Percentiles rank a stretch among this genome's conserved stretches.
These are phyloP conservation scores for Trichoderma lentiforme DNA, from an alignment of 2,329 filamentous ascomycete species.

Conservation along the genomic window DNA sequence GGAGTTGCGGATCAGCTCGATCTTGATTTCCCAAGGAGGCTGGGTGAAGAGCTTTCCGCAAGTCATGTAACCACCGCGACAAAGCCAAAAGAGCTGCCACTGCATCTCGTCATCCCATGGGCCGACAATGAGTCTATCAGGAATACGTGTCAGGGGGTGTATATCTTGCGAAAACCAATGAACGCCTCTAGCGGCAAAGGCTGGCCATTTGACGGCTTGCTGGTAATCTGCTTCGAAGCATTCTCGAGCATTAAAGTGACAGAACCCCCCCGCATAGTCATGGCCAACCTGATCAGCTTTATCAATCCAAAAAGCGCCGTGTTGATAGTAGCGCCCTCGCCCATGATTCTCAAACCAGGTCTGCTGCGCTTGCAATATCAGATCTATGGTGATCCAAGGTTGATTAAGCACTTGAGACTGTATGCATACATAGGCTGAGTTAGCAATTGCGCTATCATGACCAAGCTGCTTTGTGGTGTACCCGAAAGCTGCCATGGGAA, in stretches of 20 bases:
- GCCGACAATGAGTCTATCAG: constrained; percentile 38
- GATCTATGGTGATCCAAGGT: constrained; percentile 43
- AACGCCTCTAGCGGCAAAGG: constrained; percentile 21
- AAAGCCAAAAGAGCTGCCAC: constrained; percentile 46
- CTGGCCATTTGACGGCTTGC: constrained; percentile 25
- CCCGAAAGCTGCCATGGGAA: not conserved
- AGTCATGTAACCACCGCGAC: constrained; percentile 37
- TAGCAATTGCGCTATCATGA: not conserved
- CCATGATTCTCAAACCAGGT: constrained; percentile 43
- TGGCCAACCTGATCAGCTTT: constrained; percentile 19
- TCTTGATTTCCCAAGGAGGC: constrained; percentile 42
- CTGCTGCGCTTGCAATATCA: constrained; percentile 48
- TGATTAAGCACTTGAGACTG: constrained; percentile 44
- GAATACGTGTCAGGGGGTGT: constrained; percentile 39
- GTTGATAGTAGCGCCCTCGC: constrained; percentile 33
- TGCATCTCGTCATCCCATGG: constrained; percentile 40
- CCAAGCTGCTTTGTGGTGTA: not conserved
- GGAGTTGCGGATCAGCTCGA: constrained; percentile 37
- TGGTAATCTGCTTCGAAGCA: constrained; percentile 40
- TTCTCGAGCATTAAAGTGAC: constrained; percentile 32
- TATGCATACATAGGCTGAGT: constrained; percentile 14
- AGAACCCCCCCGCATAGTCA: constrained; percentile 25
- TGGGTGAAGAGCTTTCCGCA: constrained; percentile 26
- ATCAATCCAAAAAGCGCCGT: constrained; percentile 28
- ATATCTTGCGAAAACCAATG: constrained; percentile 34